phyloP scores from a whole-genome alignment of 2,329 filamentous ascomycete genomes.

The Pseudocercospora fijiensis region DNA sequence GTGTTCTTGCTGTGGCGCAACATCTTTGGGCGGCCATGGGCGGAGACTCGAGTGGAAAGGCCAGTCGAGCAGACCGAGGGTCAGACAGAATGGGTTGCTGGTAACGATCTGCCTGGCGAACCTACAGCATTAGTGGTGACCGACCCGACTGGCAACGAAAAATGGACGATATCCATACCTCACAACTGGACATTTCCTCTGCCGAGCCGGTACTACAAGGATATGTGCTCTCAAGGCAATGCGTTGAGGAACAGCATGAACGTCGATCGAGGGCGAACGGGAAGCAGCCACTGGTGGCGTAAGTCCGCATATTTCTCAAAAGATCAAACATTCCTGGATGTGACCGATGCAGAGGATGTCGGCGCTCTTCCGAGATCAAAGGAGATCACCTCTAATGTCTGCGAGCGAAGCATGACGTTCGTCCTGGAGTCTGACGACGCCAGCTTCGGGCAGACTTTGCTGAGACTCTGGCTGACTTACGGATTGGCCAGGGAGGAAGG shows the following conservation, averaged over 20 bases:
- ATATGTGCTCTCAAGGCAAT: constrained; percentile 62
- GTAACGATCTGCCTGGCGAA: constrained; percentile 65
- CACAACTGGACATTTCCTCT: constrained; percentile 66
- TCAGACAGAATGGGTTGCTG: constrained; percentile 64
- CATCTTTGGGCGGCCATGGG: constrained; percentile 17
- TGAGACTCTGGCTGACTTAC: constrained; percentile 82
- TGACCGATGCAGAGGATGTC: constrained; percentile 66
- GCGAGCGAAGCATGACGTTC: constrained; percentile 71
- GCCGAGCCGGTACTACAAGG: constrained; percentile 62
- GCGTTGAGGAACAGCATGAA: constrained; percentile 42
- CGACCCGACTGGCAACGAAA: constrained; percentile 62
- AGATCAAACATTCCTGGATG: constrained; percentile 71
- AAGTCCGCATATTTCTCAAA: constrained; percentile 58
- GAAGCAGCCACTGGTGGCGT: constrained; percentile 46
- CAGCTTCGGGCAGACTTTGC: constrained; percentile 72
- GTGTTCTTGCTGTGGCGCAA: constrained; percentile 23
- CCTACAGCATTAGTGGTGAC: constrained; percentile 70
- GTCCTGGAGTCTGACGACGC: constrained; percentile 72
- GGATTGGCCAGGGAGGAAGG: constrained; percentile 72
- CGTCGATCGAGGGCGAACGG: background rate
- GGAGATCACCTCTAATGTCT: constrained; percentile 50
- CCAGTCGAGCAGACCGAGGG: constrained; percentile 37
- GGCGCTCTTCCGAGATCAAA: constrained; percentile 53
- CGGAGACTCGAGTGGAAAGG: constrained; percentile 31
- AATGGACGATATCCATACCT: constrained; percentile 82